Conservation (phyloP, 768 basidiomycete genomes). For the Cystobasidium tubakii region DNA sequence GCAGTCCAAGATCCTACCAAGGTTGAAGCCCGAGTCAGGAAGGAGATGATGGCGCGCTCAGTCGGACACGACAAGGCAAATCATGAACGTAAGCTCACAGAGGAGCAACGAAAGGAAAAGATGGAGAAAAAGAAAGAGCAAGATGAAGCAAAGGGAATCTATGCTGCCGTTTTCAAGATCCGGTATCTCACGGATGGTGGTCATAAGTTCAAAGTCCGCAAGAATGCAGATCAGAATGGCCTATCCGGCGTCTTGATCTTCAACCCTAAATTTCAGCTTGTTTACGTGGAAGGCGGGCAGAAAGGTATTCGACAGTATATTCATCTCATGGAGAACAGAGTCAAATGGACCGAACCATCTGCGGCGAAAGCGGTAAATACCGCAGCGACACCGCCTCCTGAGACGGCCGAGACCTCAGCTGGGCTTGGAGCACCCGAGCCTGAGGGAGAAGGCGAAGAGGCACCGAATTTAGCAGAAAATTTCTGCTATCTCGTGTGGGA, state of each 20-base stretch:
- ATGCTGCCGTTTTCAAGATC: constrained; percentile 85
- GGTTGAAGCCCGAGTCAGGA: constrained; percentile 87
- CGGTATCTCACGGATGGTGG: constrained; percentile 76
- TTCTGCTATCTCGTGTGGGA: constrained; percentile 89
- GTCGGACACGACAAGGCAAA: constrained; percentile 91
- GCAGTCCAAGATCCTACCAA: constrained; percentile 96
- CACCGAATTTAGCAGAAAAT: constrained; percentile 71
- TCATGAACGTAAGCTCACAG: constrained; percentile 78
- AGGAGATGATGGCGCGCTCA: constrained; percentile 85
- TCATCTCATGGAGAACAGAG: constrained; percentile 74
- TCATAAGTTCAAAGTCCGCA: constrained; percentile 92
- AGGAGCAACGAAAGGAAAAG: constrained; percentile 83
- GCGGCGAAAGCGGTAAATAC: constrained; percentile 54
- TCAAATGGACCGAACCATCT: constrained; percentile 81
- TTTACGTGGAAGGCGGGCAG: constrained; percentile 85
- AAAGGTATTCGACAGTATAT: constrained; percentile 83
- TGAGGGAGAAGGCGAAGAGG: constrained; percentile 43
- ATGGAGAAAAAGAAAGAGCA: constrained; percentile 74
- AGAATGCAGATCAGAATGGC: constrained; percentile 86
- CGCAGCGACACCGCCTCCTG: constrained; percentile 41
- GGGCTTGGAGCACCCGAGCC: neutral
- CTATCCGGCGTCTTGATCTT: constrained; percentile 85
- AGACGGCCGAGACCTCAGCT: constrained; percentile 38
- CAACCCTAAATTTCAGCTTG: constrained; percentile 78
- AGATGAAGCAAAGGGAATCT: constrained; percentile 76